A percentile compares a stretch with the other conserved stretches of the same genome.
These are phyloP conservation scores for Amylostereum areolatum DNA, from an alignment of 1,284 basidiomycete species.

Conservation along the genomic window DNA sequence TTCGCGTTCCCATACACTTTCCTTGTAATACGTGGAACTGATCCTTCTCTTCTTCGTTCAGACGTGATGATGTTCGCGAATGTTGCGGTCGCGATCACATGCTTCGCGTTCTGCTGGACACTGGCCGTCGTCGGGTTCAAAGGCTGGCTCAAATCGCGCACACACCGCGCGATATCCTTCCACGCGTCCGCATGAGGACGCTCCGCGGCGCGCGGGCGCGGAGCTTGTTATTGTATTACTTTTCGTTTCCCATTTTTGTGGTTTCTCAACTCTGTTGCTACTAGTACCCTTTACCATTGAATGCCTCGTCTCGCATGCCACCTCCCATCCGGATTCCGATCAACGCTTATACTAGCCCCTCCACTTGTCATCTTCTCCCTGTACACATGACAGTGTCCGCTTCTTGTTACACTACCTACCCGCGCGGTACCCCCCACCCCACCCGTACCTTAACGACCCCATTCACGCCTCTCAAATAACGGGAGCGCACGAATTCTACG, in stretches of 20 bases:
- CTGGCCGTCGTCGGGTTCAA: constrained; percentile 70
- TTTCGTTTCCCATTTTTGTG: background rate
- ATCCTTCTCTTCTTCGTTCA: constrained; percentile 17
- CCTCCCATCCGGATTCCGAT: background rate
- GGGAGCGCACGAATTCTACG: background rate
- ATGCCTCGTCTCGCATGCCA: background rate
- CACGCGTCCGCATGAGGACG: constrained; percentile 33
- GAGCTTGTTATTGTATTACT: background rate
- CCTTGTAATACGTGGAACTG: background rate
- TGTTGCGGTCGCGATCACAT: constrained; percentile 76
- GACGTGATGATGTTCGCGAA: constrained; percentile 85
- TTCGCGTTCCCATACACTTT: constrained; percentile 21
- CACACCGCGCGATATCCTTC: constrained; percentile 33
- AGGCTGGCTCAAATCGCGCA: constrained; percentile 65
- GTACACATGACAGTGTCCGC: too few relatives aligned
- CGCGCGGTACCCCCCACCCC: too few relatives aligned
- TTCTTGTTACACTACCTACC: too few relatives aligned
- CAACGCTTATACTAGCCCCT: background rate
- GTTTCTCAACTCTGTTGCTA: background rate
- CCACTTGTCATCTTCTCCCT: background rate
- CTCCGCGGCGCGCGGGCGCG: too few relatives aligned
- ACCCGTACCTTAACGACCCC: background rate
- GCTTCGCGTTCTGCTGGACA: constrained; percentile 78
- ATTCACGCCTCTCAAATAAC: background rate
- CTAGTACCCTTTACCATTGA: background rate